Evolutionary conservation across 495 filamentous ascomycete species (phyloP).

Genomic region (Penicillium taxi): DNA sequence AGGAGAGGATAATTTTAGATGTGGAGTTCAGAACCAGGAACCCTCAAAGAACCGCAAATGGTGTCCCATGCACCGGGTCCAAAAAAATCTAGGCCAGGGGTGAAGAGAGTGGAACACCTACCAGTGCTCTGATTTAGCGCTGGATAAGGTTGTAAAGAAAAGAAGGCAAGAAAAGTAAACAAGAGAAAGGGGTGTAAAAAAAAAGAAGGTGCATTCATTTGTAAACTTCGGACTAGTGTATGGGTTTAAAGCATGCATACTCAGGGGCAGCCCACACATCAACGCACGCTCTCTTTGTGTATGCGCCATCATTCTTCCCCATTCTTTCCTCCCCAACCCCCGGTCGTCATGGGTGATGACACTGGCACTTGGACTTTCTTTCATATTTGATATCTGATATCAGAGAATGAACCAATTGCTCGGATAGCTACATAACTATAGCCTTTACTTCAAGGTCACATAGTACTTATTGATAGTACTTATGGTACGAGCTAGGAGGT

Average conservation of each 20-base stretch:
- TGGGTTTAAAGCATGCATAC: slow-evolving; percentile 12
- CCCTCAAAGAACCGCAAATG: slow-evolving; percentile 18
- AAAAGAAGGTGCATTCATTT: slow-evolving; percentile 19
- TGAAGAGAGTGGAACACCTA: background rate
- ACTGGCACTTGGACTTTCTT: too few relatives aligned
- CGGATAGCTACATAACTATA: too few relatives aligned
- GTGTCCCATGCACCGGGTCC: slow-evolving; percentile 17
- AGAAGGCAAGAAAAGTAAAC: background rate
- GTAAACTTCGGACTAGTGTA: slow-evolving; percentile 22
- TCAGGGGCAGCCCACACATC: slow-evolving; percentile 17
- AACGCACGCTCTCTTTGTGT: background rate
- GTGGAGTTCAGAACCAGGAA: slow-evolving; percentile 26
- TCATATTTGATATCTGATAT: too few relatives aligned
- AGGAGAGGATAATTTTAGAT: slow-evolving; percentile 12
- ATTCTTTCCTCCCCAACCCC: slow-evolving; percentile 5
- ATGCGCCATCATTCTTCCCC: background rate
- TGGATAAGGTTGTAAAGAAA: slow-evolving; percentile 5
- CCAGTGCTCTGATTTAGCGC: background rate
- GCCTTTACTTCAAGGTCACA: too few relatives aligned
- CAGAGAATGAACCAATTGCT: too few relatives aligned
- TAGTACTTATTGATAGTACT: too few relatives aligned
- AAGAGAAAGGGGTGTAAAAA: slow-evolving; percentile 5
- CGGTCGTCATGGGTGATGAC: slow-evolving; percentile 6
- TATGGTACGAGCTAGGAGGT: too few relatives aligned
- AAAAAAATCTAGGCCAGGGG: slow-evolving; percentile 14